A percentile compares a stretch with the other conserved stretches of the same genome.
phyloP scores from a whole-genome alignment of 2,329 filamentous ascomycete species.

The Cladophialophora carrionii region DNA sequence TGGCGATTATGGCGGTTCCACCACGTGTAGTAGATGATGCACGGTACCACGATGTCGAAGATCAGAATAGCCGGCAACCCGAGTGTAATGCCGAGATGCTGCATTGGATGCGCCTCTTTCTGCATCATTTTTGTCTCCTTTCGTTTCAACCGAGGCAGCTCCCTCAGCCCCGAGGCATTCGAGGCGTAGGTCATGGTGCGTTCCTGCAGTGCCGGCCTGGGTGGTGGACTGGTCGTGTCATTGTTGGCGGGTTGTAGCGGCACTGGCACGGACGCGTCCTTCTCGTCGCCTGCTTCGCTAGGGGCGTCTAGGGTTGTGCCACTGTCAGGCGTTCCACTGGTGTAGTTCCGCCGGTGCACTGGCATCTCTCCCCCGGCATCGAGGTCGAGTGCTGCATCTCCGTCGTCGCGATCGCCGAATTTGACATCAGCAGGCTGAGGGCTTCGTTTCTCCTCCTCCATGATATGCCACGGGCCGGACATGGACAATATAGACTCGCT shows the following conservation, averaged over 20 bases:
- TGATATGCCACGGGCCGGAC: not conserved
- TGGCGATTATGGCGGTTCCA: constrained; percentile 21
- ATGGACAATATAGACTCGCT: not conserved
- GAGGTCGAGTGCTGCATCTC: not conserved
- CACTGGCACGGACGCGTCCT: not conserved
- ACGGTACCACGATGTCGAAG: constrained; percentile 29
- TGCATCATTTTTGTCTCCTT: constrained; percentile 28
- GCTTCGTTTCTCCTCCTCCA: not conserved
- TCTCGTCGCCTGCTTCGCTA: not conserved
- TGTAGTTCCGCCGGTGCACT: not conserved
- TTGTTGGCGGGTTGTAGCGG: not conserved
- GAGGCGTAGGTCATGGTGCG: constrained; percentile 9
- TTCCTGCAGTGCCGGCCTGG: constrained; percentile 1
- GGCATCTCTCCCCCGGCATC: constrained; percentile 4
- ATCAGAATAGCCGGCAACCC: constrained; percentile 25
- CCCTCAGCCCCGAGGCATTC: constrained; percentile 3
- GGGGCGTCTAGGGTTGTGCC: constrained; percentile 1
- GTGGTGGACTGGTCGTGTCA: not conserved
- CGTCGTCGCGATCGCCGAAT: not conserved
- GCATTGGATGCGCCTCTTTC: constrained; percentile 27
- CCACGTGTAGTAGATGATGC: constrained; percentile 33
- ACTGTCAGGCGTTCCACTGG: constrained; percentile 12
- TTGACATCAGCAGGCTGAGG: not conserved
- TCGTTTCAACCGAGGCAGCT: constrained; percentile 24
- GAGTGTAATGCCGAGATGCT: constrained; percentile 27